Base-by-base conservation (phyloP, 78 protist genomes). In the Dictyostelium discoideum region DNA sequence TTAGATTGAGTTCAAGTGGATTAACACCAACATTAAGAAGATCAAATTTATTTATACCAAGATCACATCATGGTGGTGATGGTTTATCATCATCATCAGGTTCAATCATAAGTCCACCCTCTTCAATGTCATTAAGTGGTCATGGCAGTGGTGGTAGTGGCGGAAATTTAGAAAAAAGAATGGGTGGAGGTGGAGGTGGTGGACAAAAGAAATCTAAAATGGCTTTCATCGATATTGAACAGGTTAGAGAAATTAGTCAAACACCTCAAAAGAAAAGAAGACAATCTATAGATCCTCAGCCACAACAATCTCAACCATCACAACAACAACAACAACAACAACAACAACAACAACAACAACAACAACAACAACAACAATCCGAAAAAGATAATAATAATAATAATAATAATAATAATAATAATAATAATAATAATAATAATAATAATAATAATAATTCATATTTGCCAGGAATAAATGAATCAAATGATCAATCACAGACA, bases 191-290 rank as follows among this genome's bases (percentile, higher is more conserved):
- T 65, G 13, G 77, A 14, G n/a, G 86, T 42, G 82, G 87, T 44
- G 65, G 50, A 10, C 94, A 81, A 48, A 89, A 89, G 82, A 89
- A 89, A 84, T 46, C 84, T 50, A 89, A 81, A 81, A 89, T 89
- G 94, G 22, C 40, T 39, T 65, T 69, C 16, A n/a, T 89, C 2
- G 63, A 79, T 72, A 20, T 89, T 5, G 93, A 87, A 8, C 93
- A 88, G 37, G 93, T 88, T n/a, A 24, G 82, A 50, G 94, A 89
- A 85, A 82, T 87, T 16, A 39, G 63, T 11, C 44, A 40, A 18
- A 14, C 69, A 65, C 20, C 22, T 29, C 78, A 63, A 29, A 89
- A 80, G 26, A 82, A 82, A 32, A 89, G 94, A 82, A 80, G 84
- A 50, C 94, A 67, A 22, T 82, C 94, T 14, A 46, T 67, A 32